These are phyloP conservation scores for Casuarina equisetifolia DNA, from an alignment of 306 rosid species.

Conservation along the genomic window DNA sequence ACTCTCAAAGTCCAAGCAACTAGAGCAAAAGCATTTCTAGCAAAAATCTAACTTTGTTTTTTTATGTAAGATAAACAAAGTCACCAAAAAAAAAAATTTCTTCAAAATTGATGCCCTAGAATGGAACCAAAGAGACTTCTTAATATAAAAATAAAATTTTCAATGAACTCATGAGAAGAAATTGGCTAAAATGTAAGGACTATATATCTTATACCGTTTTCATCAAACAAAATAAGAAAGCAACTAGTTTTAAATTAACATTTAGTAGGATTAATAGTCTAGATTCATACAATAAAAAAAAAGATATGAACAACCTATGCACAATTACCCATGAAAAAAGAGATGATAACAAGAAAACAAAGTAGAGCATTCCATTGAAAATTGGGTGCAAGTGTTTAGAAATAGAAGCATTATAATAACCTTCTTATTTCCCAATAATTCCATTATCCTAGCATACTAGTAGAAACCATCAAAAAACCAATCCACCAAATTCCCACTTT, in stretches of 20 bases:
- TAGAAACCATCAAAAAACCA: constrained; percentile 67
- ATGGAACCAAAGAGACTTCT: too few species aligned
- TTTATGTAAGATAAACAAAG: too few species aligned
- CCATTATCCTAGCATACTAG: constrained; percentile 67
- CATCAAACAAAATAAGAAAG: too few species aligned
- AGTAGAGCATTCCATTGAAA: constrained; percentile 13
- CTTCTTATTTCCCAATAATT: constrained; percentile 45
- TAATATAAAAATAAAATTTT: too few species aligned
- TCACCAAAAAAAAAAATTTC: too few species aligned
- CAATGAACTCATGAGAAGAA: too few species aligned
- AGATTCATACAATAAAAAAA: not conserved
- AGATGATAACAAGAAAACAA: constrained; percentile 1
- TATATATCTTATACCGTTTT: too few species aligned
- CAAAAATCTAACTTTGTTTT: too few species aligned
- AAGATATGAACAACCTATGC: not conserved
- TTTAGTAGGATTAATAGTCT: not conserved
- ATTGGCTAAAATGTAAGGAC: not conserved
- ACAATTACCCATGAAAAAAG: not conserved
- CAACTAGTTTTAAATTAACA: too few species aligned
- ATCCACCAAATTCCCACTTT: constrained; percentile 82
- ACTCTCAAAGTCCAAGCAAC: too few species aligned
- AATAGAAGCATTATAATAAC: constrained; percentile 49
- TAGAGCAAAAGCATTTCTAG: too few species aligned
- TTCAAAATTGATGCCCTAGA: too few species aligned
- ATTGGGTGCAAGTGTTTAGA: not conserved